Conservation (phyloP, 176 grass and related monocot species). For the Areca catechu region DNA sequence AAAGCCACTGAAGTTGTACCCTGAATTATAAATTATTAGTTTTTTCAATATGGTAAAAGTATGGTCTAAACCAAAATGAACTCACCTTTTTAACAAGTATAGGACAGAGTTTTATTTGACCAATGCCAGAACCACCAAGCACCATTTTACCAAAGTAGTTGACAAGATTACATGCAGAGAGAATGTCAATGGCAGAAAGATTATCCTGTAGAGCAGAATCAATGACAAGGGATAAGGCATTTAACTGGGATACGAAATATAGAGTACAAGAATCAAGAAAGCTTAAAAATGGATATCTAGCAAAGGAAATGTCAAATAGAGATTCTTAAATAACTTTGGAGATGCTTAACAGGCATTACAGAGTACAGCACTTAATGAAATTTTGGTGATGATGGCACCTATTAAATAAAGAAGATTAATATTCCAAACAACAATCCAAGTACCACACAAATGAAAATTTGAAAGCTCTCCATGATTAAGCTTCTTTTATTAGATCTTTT, state of each 20-base stretch:
- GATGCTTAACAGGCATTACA: no score
- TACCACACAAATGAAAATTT: no score
- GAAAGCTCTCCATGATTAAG: no score
- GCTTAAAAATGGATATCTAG: no score
- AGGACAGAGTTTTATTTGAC: conserved; percentile 51
- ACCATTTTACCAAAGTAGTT: conserved; percentile 91
- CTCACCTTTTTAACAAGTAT: conserved; percentile 67
- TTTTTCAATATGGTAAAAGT: background rate
- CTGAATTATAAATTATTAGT: conserved; percentile 27
- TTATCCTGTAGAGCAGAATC: conserved; percentile 53
- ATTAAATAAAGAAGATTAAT: no score
- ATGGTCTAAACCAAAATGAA: conserved; percentile 1
- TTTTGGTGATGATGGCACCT: no score
- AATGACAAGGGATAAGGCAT: conserved; percentile 6
- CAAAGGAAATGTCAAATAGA: no score
- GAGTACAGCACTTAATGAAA: no score
- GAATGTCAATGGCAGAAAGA: conserved; percentile 56
- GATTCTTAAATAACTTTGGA: no score
- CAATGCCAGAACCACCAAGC: conserved; percentile 48
- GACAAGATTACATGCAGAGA: conserved; percentile 63
- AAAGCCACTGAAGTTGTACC: conserved; percentile 57
- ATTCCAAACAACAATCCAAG: no score
- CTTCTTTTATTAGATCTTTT: no score
- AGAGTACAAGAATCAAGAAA: background rate
- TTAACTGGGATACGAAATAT: background rate